Conservation (phyloP, 805 yeast species). For the Metschnikowia rubicola region DNA sequence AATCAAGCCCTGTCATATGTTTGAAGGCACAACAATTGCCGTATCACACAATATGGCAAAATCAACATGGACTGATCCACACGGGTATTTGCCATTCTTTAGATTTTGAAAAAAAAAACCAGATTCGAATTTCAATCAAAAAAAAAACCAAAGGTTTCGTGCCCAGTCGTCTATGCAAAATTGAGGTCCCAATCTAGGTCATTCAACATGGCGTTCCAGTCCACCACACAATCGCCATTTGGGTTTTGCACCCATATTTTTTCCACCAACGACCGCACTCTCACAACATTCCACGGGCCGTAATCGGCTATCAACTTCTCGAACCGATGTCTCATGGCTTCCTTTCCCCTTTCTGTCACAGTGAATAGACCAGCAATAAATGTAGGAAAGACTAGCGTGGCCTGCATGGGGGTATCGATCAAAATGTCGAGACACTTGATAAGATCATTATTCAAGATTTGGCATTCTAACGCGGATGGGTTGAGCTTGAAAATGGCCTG, state of each 20-base stretch:
- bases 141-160: background rate
- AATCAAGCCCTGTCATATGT: no score
- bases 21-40: no score
- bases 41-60: no score
- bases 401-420: constrained; percentile 64
- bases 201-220: constrained; percentile 69
- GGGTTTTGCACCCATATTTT: constrained; percentile 47
- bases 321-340: constrained; percentile 49
- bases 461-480: constrained; percentile 62
- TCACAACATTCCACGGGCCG: constrained; percentile 58
- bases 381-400: constrained; percentile 70
- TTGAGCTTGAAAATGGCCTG: constrained; percentile 61
- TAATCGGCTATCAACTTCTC: constrained; percentile 58
- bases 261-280: constrained; percentile 44
- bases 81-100: no score
- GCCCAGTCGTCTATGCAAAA: constrained; percentile 49
- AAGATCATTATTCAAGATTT: constrained; percentile 52
- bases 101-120: no score
- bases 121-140: no score
- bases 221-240: constrained; percentile 58
- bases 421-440: constrained; percentile 56
- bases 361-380: constrained; percentile 76
- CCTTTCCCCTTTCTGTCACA: constrained; percentile 48
- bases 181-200: constrained; percentile 74
- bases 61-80: no score